These are phyloP conservation scores for Backusella circina DNA, from an alignment of 192 early-diverging fungal species.

Conservation along the genomic window DNA sequence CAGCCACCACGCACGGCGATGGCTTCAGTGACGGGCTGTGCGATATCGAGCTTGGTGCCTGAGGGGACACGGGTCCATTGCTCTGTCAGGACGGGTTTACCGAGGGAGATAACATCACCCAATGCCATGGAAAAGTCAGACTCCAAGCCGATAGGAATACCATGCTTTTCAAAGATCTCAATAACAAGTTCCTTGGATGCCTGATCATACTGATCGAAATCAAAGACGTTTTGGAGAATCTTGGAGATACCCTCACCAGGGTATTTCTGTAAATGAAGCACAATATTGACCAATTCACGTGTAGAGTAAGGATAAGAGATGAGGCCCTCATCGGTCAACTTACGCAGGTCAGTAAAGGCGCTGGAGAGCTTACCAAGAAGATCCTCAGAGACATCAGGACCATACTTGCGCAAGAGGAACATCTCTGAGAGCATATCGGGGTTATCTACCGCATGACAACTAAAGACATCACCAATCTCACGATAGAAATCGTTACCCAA, in stretches of 20 bases:
- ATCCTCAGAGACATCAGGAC: slow-evolving; percentile 67
- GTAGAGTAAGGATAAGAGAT: slow-evolving; percentile 82
- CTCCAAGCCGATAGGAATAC: slow-evolving; percentile 66
- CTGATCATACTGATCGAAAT: slow-evolving; percentile 75
- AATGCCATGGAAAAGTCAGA: slow-evolving; percentile 64
- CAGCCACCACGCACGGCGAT: slow-evolving; percentile 47
- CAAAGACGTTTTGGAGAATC: slow-evolving; percentile 76
- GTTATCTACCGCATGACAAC: slow-evolving; percentile 72
- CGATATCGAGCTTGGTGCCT: neutral
- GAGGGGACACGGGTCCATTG: slow-evolving; percentile 43
- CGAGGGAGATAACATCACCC: slow-evolving; percentile 45
- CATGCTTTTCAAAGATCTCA: slow-evolving; percentile 69
- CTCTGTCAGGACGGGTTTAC: slow-evolving; percentile 50
- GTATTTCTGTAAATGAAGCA: slow-evolving; percentile 69
- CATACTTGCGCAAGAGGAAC: slow-evolving; percentile 64
- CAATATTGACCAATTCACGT: slow-evolving; percentile 76
- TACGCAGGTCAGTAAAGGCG: slow-evolving; percentile 70
- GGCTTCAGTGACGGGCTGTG: slow-evolving; percentile 11
- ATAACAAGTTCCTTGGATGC: slow-evolving; percentile 67
- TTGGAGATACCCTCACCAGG: slow-evolving; percentile 66
- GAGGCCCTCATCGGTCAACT: slow-evolving; percentile 67
- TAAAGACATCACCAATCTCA: slow-evolving; percentile 77
- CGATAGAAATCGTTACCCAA: slow-evolving; percentile 82
- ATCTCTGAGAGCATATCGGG: slow-evolving; percentile 76
- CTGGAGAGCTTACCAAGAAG: slow-evolving; percentile 59